Evolutionary conservation across 225 moss, liverwort and hornwort species (phyloP), one percentile per base, ranked within the genome.

Genomic region (Climacium dendroides): DNA sequence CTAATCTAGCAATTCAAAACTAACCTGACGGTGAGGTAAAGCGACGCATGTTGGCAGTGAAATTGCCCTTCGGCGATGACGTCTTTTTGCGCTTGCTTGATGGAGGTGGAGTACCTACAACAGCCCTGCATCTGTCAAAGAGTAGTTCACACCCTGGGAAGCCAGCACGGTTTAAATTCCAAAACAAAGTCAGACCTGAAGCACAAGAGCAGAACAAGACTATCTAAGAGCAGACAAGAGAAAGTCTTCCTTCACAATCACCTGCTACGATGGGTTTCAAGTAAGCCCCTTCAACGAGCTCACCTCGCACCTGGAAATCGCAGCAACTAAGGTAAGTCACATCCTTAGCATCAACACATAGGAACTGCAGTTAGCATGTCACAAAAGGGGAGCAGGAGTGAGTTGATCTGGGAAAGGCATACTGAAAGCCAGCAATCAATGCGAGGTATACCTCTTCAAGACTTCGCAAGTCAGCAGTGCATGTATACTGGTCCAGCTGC

Each of bases 21-120:
- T 84, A 25, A 92, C 94, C 92, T 91, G 94, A 94, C 73, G 92
- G 92, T 74, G 92, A 94, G 26, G 87, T 90, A 86, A 91, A 94
- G 60, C 87, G 91, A 81, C 90, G 92, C 91, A 94, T 91, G 65
- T 91, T 90, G 47, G 91, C 78, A 55, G 86, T 90, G 79, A 92
- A 73, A 86, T 90, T 91, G 87, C 82, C 89, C 55, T 84, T 82
- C 32, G 87, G 58, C 26, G 92, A 91, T 58, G 87, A 83, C 61
- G 90, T 94, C 87, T 91, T 94, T 65, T 90, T 94, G 80, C 89
- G 93, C 89, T 93, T 93, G 89, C 84, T 89, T 67, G 92, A 90
- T 65, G 88, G 92, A 86, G 92, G 89, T 89, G 89, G 93, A 89
- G 90, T 87, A 88, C 93, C 92, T 93, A 83, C 85, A 85, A 60